phyloP scores from a whole-genome alignment of 805 yeast genomes.

The Yamadazyma scolyti region DNA sequence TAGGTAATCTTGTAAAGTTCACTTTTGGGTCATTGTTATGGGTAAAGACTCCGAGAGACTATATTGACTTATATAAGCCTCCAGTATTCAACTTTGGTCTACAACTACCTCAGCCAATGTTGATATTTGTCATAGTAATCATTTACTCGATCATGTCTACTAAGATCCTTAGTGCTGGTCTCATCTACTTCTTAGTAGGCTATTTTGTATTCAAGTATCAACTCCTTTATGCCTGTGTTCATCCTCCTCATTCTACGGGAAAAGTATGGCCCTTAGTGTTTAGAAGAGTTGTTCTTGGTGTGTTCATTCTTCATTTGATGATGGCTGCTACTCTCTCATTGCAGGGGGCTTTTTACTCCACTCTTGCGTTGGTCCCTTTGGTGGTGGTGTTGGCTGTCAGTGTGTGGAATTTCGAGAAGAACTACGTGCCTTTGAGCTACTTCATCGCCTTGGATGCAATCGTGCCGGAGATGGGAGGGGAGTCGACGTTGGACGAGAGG shows the following conservation, averaged over 20 bases:
- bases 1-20: conserved; percentile 74
- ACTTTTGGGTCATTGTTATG: conserved; percentile 53
- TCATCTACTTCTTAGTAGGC: conserved; percentile 79
- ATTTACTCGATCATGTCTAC: conserved; percentile 89
- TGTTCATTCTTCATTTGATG: conserved; percentile 80
- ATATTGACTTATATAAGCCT: conserved; percentile 71
- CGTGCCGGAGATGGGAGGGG: conserved; percentile 28
- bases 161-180: conserved; percentile 79
- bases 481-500: conserved; percentile 71
- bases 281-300: conserved; percentile 76
- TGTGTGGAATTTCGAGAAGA: conserved; percentile 77
- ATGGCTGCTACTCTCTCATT: conserved; percentile 89
- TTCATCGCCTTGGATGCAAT: conserved; percentile 88
- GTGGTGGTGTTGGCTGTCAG: conserved; percentile 65
- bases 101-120: conserved; percentile 85
- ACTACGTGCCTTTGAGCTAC: conserved; percentile 73
- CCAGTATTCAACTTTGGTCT: conserved; percentile 91
- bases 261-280: conserved; percentile 92
- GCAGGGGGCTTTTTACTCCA: conserved; percentile 73
- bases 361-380: conserved; percentile 69
- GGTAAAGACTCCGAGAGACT: conserved; percentile 83
- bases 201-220: conserved; percentile 90
- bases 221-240: conserved; percentile 83
- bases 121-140: conserved; percentile 78
- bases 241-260: conserved; percentile 96